phyloP scores from a whole-genome alignment of 106 monocot species.

The Xerophyta viscosa region DNA sequence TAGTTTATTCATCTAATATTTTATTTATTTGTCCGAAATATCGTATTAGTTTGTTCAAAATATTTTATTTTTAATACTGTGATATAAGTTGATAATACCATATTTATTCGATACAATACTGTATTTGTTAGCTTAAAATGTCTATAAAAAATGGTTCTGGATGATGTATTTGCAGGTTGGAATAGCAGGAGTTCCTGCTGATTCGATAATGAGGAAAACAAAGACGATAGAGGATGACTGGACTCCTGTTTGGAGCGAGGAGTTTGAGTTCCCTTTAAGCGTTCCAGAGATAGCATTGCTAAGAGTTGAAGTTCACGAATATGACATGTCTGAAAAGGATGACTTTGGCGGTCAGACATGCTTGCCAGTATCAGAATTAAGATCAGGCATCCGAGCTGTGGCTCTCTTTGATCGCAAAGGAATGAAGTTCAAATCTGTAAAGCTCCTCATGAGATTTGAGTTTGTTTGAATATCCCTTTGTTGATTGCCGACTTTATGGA shows the following conservation, averaged over 20 bases:
- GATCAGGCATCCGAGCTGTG: constrained; percentile 22
- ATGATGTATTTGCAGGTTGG: constrained; percentile 23
- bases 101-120: too few species aligned
- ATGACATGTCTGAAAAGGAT: constrained; percentile 31
- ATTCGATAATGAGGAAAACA: constrained; percentile 26
- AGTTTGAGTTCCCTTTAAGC: constrained; percentile 24
- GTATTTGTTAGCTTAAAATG: too few species aligned
- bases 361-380: constrained; percentile 23
- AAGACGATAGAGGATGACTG: constrained; percentile 24
- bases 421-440: constrained; percentile 10
- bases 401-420: constrained; percentile 30
- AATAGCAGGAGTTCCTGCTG: constrained; percentile 27
- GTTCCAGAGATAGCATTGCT: constrained; percentile 33
- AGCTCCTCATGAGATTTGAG: constrained; percentile 23
- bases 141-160: too few species aligned
- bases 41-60: too few species aligned
- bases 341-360: constrained; percentile 38
- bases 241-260: constrained; percentile 29
- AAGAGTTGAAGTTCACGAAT: constrained; percentile 32
- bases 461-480: too few species aligned
- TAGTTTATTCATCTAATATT: too few species aligned
- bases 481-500: too few species aligned
- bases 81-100: too few species aligned
- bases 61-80: too few species aligned
- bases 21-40: too few species aligned